Evolutionary conservation across 306 rosid species (phyloP), one percentile per base, ranked within the genome.

Genomic region (Vigna trinervia): DNA sequence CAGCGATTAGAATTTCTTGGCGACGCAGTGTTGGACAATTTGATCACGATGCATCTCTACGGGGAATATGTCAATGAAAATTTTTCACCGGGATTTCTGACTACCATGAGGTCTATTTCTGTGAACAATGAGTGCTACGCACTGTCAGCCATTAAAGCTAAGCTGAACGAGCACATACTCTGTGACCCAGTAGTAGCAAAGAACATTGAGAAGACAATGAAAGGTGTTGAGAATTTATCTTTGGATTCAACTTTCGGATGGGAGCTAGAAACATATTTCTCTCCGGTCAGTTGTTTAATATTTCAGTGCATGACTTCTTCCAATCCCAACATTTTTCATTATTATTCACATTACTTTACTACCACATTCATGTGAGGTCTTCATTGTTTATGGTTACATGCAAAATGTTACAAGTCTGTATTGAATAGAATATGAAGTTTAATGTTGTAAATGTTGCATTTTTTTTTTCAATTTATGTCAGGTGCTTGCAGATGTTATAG

Each of bases 1-100:
- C 85, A 92, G 97, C 75, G 93, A 61, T 76, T 92, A 51, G 96
- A 92, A 81, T 92, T 87, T 83, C 91, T 92, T 19, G 96, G 97
- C n/a, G 97, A 92, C 52, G 81, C 92, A 0, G 93, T 84, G 48
- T 64, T 92, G 71, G 97, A 92, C 81, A 80, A 86, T 64, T 74
- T 86, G n/a, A 77, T 92, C 20, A 92, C 93, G 0, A 46, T 47
- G 72, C 75, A 90, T 83, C 80, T 90, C 73, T 84, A 83, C 83
- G 3, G 80, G 8, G 77, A 83, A 71, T 81, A 87, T 85, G 87
- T 85, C 8, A 81, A 62, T 1, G 80, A 72, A 5, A 61, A 77
- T n/a, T 23, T 8, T 38, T 87, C 96, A 12, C 76, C 90, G 0
- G 79, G 52, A 15, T 13, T 83, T 61, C 80, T 92, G 30, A 92